Evolutionary conservation across 1,284 basidiomycete genomes (phyloP), one percentile per base, ranked within the genome.

Genomic region (Coniferiporia weirii): DNA sequence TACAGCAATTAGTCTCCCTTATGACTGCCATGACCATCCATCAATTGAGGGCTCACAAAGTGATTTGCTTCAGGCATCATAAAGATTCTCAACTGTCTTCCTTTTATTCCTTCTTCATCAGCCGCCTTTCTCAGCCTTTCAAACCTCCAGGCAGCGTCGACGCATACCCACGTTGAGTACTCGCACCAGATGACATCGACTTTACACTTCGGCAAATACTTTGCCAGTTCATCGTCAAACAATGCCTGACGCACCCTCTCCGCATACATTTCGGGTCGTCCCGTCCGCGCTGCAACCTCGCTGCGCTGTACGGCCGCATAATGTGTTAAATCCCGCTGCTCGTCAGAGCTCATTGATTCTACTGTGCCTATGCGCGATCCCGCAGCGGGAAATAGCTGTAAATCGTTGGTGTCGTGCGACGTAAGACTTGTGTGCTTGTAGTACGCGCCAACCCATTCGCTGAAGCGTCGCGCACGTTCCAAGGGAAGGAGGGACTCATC

Each of bases 11-110:
- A 50, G 12, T 38, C 9, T 4, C 17, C 9, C 38, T n/a, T 3
- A 12, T 40, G 38, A 35, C n/a, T 4, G n/a, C 17, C 8, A 56
- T 20, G n/a, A 34, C 22, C 17, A 1, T 38, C 34, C 32, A 9
- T 20, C 2, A 46, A 34, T 10, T 32, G 12, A 36, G 27, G 13
- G n/a, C 64, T 60, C 55, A 65, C 64, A 52, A 65, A 61, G 55
- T 65, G 64, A 52, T 63, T 65, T 10, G 54, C 57, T 22, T 51
- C 57, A 22, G 60, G 52, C 48, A 65, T 57, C 44, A 61, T 49
- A 34, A 48, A 27, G 40, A 63, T 49, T 20, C 58, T 64, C 53
- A 64, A 32, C 13, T 17, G 34, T 38, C 55, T 55, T 15, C 56
- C 63, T 17, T 36, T 47, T 4, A 56, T 60, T 32, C 51, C 54